Base-by-base conservation (phyloP, 495 filamentous ascomycete species). In the Neurospora terricola region DNA sequence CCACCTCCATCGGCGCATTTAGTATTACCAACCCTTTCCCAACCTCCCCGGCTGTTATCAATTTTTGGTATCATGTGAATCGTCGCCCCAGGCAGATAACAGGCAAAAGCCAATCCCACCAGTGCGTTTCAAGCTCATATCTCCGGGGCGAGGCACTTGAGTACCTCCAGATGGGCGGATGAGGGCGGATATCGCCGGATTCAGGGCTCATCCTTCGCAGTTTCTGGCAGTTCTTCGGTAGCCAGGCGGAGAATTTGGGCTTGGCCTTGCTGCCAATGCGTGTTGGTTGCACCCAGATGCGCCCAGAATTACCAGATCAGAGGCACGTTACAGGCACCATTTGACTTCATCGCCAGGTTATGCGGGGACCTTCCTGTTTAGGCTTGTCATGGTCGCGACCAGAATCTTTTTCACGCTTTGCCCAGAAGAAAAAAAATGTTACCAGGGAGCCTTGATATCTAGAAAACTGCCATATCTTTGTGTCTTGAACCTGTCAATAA, bases 301-400 rank as follows among this genome's bases (percentile, higher is more conserved):
- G 54, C 54, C 54, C 54, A 66, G 14, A 36, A 66, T 66, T 34
- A 27, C 54, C 54, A 66, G 12, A 62, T 34, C 21, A 30, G 54
- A 62, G 23, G 27, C 54, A 66, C 27, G 23, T 62, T 34, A 18
- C 54, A 62, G 54, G 54, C 54, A 62, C 27, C 54, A 30, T 30
- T 62, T 62, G 54, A 62, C 54, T 66, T 66, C 54, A 34, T 66
- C 54, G 54, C 6, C 54, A 34, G 54, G 14, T 66, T 34, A 66
- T 66, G 54, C 27, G 54, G 54, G 39, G 68, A 75, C 75, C 75
- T 76, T 76, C 75, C 75, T 76, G 10, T 69, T 73, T 42, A 2
- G 71, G n/a, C 42, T 68, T 48, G 69, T 48, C 27, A 73, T 71
- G 45, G 48, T 59, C 38, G 54, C 54, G 54, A 10, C 54, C 54